Evolutionary conservation across 495 filamentous ascomycete genomes (phyloP).

Genomic region (Hyphodiscus hymeniophilus): DNA sequence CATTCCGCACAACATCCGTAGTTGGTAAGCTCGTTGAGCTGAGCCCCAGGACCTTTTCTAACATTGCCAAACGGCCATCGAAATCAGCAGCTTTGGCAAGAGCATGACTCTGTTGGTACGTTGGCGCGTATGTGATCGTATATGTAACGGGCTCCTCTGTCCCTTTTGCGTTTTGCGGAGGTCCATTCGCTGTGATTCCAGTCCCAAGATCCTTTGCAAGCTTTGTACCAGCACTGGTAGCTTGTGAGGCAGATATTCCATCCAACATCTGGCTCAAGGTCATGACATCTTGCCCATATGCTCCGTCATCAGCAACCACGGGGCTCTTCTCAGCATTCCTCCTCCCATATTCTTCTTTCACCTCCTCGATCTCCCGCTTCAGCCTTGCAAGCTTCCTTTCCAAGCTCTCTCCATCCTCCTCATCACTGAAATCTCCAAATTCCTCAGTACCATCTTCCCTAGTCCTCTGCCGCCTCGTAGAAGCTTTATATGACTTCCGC

Average conservation of each 20-base stretch:
- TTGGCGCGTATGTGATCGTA: constrained; percentile 46
- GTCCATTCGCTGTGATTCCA: constrained; percentile 16
- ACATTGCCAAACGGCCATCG: constrained; percentile 63
- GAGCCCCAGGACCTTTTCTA: constrained; percentile 80
- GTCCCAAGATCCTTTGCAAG: constrained; percentile 18
- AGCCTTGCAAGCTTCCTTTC: constrained; percentile 71
- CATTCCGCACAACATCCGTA: constrained; percentile 44
- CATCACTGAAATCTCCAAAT: constrained; percentile 58
- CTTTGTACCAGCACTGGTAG: constrained; percentile 20
- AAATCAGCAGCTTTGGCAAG: constrained; percentile 82
- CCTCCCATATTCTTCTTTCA: constrained; percentile 57
- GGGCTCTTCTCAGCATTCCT: constrained; percentile 33
- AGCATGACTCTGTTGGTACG: constrained; percentile 52
- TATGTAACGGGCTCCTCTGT: constrained; percentile 30
- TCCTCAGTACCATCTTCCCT: constrained; percentile 52
- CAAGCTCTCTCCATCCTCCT: constrained; percentile 59
- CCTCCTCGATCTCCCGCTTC: constrained; percentile 68
- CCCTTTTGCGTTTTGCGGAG: constrained; percentile 13
- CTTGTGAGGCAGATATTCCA: constrained; percentile 29
- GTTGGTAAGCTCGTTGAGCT: constrained; percentile 57
- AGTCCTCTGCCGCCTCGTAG: constrained; percentile 53
- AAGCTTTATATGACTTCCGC: constrained; percentile 71
- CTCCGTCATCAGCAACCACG: constrained; percentile 15
- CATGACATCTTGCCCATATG: constrained; percentile 28
- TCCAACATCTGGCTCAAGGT: constrained; percentile 61